Evolutionary conservation across 2,329 filamentous ascomycete genomes (phyloP), one percentile per base, ranked within the genome.

Genomic region (Stemphylium lycopersici): DNA sequence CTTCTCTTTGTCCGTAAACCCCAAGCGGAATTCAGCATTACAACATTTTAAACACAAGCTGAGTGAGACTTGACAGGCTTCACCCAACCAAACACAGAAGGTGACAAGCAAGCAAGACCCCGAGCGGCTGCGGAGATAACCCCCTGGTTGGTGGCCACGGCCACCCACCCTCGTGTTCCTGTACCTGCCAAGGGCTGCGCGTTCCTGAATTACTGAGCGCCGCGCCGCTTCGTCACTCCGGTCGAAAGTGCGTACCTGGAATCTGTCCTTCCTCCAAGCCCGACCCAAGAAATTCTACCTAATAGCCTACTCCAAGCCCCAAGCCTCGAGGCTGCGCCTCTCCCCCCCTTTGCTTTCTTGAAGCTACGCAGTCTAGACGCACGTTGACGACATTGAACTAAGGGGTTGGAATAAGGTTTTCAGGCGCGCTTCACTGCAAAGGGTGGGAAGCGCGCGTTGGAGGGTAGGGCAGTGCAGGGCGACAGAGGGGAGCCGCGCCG

Each of bases 151-250:
- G 16, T 15, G 13, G 18, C 7, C 42, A 22, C 22, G 29, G 13
- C 39, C 37, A 42, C 18, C 39, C 15, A 18, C 20, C 10, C 29
- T 40, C 43, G 43, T 48, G 37, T 47, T 47, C 18, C 18, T 39
- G 34, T 52, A 31, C 36, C 36, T 46, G 39, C 34, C 42, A 46
- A 52, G 48, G 18, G 43, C 43, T 26, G 50, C 22, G 50, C 32
- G 33, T 45, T 48, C 24, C 38, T 52, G 37, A 31, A 40, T 33
- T 44, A 4, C 32, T 43, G 29, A 33, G 20, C 44, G 34, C 48
- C 48, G 48, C 48, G 48, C 40, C 48, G 41, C 48, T 46, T 45
- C 34, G 18, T 32, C 40, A 46, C 5, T 24, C 6, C 22, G 22
- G 22, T 24, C 6, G 3, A 7, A 24, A 24, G 6, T 24, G 22